Base-by-base conservation (phyloP, 2,329 filamentous ascomycete genomes). In the Penicillium brevicompactum region DNA sequence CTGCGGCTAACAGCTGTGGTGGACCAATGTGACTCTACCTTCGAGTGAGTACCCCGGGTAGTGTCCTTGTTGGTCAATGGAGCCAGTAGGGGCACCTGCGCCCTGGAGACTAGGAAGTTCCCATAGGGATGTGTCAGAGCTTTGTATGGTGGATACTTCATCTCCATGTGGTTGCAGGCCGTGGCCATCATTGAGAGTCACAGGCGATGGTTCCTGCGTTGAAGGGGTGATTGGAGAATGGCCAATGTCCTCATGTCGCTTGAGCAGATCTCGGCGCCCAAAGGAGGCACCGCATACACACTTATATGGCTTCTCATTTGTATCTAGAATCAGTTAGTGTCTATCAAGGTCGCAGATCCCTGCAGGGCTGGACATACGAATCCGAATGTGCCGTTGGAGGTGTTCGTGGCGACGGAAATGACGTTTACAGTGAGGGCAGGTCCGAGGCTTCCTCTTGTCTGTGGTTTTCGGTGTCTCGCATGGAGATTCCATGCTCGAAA, bases 251-350 rank as follows among this genome's bases (percentile, higher is more conserved):
- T 58, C 53, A 46, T 62, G 60, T 3, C 60, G 58, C 30, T 54
- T 54, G 24, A 62, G 34, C 4, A 62, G 46, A 37, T 60, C 60
- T 2, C 58, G 58, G 8, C 60, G 49, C 14, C 38, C 46, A 46
- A 60, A 62, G 7, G 53, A 53, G 13, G 51, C 51, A 5, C 60
- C 58, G 32, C 60, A 62, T 4, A 13, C 9, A 31, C 60, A 62
- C 42, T 22, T 34, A 27, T 55, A 60, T 1, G 60, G 60, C 18
- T 56, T 60, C 49, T 62, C 60, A 44, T 60, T 53, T 7, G 58
- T 62, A 38, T 59, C 58, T 61, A n/a, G 14, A 14, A 7, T 1
- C 3, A 8, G 5, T 59, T 37, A 51, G 48, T 10, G 3, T 16
- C 9, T 40, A 3, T 1, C 18, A 14, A 14, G 24, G 2, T 18